These are phyloP conservation scores for Mortierella sp. DNA, from an alignment of 371 early-diverging fungal species.

Conservation along the genomic window DNA sequence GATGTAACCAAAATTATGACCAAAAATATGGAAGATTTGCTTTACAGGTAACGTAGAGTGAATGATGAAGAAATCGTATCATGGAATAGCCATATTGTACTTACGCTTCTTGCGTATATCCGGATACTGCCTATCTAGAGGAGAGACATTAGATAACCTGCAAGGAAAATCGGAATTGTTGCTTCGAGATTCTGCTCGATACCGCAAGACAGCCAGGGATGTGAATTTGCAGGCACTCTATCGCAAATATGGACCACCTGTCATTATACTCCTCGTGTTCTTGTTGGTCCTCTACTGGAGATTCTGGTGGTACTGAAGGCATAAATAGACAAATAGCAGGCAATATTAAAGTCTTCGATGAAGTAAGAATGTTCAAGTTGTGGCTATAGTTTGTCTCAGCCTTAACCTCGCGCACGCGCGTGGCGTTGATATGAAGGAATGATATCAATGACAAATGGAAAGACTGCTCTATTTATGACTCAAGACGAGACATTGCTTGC, in stretches of 20 bases:
- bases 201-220: constrained; percentile 82
- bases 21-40: constrained; percentile 96
- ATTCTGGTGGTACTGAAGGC: constrained; percentile 69
- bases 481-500: too few relatives aligned
- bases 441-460: too few relatives aligned
- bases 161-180: constrained; percentile 71
- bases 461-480: too few relatives aligned
- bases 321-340: background rate
- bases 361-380: too few relatives aligned
- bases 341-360: too few relatives aligned
- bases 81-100: too few relatives aligned
- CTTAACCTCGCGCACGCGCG: too few relatives aligned
- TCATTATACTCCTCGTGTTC: constrained; percentile 80
- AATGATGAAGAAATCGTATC: too few relatives aligned
- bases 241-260: constrained; percentile 96
- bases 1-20: constrained; percentile 98
- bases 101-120: too few relatives aligned
- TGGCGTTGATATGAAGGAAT: too few relatives aligned
- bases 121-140: constrained; percentile 13
- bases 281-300: constrained; percentile 85
- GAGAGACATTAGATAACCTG: constrained; percentile 54
- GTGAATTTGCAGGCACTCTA: constrained; percentile 90
- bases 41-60: constrained; percentile 81
- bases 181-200: constrained; percentile 76
- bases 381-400: too few relatives aligned